Percentiles rank a stretch among this genome's conserved stretches.
Evolutionary conservation across 805 yeast species (phyloP).

Genomic region (Clavispora vitiphila): DNA sequence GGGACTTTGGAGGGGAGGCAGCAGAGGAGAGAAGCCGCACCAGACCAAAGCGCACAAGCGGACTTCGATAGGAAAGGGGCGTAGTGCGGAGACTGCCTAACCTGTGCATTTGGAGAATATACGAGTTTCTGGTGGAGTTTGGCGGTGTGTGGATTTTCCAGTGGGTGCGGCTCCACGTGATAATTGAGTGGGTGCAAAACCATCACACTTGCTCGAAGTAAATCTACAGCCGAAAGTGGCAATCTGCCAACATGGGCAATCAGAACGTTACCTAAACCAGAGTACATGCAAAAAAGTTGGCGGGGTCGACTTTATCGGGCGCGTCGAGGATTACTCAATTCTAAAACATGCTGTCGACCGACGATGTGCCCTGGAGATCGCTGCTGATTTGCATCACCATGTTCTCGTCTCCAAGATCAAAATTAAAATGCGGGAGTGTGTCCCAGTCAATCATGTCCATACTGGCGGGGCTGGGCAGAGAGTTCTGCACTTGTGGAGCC

Average conservation of each 20-base stretch:
- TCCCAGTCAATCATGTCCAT: conserved; percentile 14
- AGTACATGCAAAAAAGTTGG: no score
- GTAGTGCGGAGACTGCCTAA: background rate
- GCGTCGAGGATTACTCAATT: no score
- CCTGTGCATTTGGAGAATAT: background rate
- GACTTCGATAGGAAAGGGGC: background rate
- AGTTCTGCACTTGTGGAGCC: background rate
- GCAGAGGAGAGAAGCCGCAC: background rate
- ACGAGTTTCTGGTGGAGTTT: background rate
- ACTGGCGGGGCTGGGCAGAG: background rate
- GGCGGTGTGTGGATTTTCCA: background rate
- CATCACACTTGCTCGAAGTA: background rate
- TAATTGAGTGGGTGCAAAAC: background rate
- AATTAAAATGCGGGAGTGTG: conserved; percentile 22
- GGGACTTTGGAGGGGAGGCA: background rate
- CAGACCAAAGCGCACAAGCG: background rate
- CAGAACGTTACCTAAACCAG: no score
- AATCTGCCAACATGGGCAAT: no score
- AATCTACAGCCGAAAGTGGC: no score
- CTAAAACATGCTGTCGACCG: conserved; percentile 22
- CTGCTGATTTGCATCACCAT: conserved; percentile 20
- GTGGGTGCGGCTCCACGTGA: background rate
- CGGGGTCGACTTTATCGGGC: no score
- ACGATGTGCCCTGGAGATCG: conserved; percentile 7
- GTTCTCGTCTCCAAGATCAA: conserved; percentile 26